Conservation (phyloP, 352 stramenopile genomes). For the Pythium chondricola region DNA sequence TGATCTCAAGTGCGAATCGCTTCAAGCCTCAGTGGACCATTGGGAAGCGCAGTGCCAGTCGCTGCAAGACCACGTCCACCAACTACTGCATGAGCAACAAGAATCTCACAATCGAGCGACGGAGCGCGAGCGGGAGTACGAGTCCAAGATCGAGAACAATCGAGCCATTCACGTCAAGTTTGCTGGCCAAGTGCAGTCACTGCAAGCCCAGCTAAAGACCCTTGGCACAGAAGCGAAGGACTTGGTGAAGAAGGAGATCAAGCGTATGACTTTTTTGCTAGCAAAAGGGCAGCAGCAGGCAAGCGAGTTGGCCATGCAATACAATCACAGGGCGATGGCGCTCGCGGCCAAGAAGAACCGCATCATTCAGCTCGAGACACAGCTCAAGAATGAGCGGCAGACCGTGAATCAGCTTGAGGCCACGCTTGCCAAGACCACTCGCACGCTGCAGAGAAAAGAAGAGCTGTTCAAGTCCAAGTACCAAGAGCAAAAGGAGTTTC, state of each 20-base stretch:
- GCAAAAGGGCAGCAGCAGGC: slow-evolving; percentile 29
- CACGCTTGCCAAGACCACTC: slow-evolving; percentile 30
- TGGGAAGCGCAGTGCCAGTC: slow-evolving; percentile 13
- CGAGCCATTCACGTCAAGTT: slow-evolving; percentile 5
- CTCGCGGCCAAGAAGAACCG: slow-evolving; percentile 41
- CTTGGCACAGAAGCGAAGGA: slow-evolving; percentile 11
- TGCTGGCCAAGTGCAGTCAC: slow-evolving; percentile 5
- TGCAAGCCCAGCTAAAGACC: slow-evolving; percentile 10
- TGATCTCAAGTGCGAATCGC: background rate
- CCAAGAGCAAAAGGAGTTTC: slow-evolving; percentile 46
- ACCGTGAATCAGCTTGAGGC: slow-evolving; percentile 37
- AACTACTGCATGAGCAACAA: slow-evolving; percentile 13
- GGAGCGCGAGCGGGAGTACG: background rate
- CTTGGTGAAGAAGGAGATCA: slow-evolving; percentile 20
- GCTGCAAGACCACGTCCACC: slow-evolving; percentile 12
- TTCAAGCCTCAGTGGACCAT: slow-evolving; percentile 6
- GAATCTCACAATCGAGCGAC: background rate
- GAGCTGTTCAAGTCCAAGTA: slow-evolving; percentile 27
- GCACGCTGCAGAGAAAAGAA: slow-evolving; percentile 28
- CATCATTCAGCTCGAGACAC: slow-evolving; percentile 48
- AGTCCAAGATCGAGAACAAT: background rate
- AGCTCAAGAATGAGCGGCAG: slow-evolving; percentile 47
- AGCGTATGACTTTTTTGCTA: slow-evolving; percentile 28
- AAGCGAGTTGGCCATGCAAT: slow-evolving; percentile 36
- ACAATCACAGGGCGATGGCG: slow-evolving; percentile 37